Evolutionary conservation across 352 stramenopile species (phyloP), one percentile per base, ranked within the genome.

Genomic region (Pythium folliculosum): DNA sequence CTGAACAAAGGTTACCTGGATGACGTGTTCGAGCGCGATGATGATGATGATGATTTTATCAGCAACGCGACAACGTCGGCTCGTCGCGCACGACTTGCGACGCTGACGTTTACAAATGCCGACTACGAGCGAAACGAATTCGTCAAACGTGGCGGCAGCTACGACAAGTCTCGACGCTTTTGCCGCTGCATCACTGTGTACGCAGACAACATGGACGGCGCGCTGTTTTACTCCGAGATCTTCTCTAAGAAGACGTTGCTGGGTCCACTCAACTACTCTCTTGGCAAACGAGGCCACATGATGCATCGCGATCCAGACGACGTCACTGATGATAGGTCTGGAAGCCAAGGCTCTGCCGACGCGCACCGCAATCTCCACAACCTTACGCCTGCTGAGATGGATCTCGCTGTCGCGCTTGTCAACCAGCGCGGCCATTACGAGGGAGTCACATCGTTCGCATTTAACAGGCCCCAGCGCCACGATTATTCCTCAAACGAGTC

Each of bases 391-490:
- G 70, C 72, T 44, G 77, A 88, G 47, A 75, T 90, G 69, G 81
- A 90, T 56, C 23, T 77, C 14, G 83, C 83, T 10, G 73, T 86
- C 30, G 77, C 80, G 8, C 51, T 72, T 5, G 72, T 91, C 51
- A 91, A 91, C 43, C 79, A 89, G 44, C 69, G 76, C 22, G 83
- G 65, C 21, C 73, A 77, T 5, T 92, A 86, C 52, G 62, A 70
- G 0, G 84, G 84, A 22, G 81, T 92, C 14, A 60, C 71, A 37
- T 66, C 67, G 10, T 90, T 80, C 35, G 83, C 81, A 23, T 90
- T 30, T n/a, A 60, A 60, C n/a, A 32, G 21, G 12, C 37, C 37
- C 2, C 37, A 17, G 37, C 37, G 37, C 3, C 37, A 2, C 37
- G 37, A 43, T 43, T 17, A 3, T 43, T 13, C 37, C 9, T 12